Percentiles rank a stretch among this genome's conserved stretches.
These are phyloP conservation scores for Penicillium pulvis DNA, from an alignment of 495 filamentous ascomycete species.

Conservation along the genomic window DNA sequence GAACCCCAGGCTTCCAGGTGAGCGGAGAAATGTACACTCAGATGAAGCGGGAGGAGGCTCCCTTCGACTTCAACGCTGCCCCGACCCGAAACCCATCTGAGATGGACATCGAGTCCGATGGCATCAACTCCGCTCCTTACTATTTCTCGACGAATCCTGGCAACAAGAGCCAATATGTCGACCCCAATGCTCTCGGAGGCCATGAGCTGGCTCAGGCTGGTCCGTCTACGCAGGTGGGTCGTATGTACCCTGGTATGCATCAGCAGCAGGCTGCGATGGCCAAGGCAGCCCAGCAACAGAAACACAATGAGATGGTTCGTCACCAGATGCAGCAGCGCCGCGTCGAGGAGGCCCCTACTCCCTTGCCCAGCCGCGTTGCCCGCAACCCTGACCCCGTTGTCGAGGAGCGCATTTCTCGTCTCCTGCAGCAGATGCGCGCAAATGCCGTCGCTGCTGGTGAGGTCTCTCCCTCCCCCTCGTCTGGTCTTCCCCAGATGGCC, in stretches of 20 bases:
- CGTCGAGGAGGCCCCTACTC: constrained; percentile 30
- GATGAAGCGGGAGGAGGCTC: constrained; percentile 53
- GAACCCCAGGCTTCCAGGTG: constrained; percentile 46
- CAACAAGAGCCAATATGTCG: constrained; percentile 58
- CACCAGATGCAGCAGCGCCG: constrained; percentile 53
- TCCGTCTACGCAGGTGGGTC: constrained; percentile 60
- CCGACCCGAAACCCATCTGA: constrained; percentile 54
- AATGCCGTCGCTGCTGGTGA: constrained; percentile 58
- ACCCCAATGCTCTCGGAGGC: constrained; percentile 69
- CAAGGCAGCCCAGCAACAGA: constrained; percentile 68
- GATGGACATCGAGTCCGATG: constrained; percentile 57
- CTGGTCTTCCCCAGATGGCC: constrained; percentile 49
- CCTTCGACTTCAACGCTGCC: constrained; percentile 57
- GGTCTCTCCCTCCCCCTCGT: constrained; percentile 46
- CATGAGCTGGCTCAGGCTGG: constrained; percentile 51
- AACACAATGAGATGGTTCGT: constrained; percentile 65
- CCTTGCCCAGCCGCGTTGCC: constrained; percentile 42
- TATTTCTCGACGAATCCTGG: constrained; percentile 40
- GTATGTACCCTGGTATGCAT: constrained; percentile 88
- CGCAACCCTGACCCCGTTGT: constrained; percentile 66
- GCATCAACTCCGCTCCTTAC: constrained; percentile 63
- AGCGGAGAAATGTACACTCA: constrained; percentile 51
- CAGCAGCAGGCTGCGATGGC: constrained; percentile 82
- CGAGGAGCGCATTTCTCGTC: constrained; percentile 82
- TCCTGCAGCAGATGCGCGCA: constrained; percentile 81